phyloP scores from a whole-genome alignment of 1,284 basidiomycete genomes.

The Ganoderma sinense region DNA sequence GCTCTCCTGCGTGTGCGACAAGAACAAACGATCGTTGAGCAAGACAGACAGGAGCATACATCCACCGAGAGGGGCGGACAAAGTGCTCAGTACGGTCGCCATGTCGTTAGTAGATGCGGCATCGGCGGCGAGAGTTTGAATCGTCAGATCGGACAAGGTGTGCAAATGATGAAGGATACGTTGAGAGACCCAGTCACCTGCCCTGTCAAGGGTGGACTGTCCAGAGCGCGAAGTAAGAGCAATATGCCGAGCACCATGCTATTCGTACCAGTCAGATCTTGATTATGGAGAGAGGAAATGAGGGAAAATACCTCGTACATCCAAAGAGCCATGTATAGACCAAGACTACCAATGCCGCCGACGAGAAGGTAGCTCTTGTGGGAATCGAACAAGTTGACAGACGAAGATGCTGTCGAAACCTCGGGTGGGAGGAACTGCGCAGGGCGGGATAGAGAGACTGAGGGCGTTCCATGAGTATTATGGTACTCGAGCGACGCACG shows the following conservation, averaged over 20 bases:
- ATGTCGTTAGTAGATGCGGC: slow-evolving; percentile 36
- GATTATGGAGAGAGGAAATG: background rate
- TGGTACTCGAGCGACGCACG: background rate
- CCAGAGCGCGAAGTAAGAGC: slow-evolving; percentile 49
- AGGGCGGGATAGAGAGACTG: too few species aligned
- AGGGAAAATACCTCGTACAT: slow-evolving; percentile 45
- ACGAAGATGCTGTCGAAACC: background rate
- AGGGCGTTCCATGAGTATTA: background rate
- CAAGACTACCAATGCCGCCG: slow-evolving; percentile 34
- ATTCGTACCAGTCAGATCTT: background rate
- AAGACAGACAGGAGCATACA: slow-evolving; percentile 46
- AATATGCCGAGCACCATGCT: slow-evolving; percentile 48
- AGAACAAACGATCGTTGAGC: slow-evolving; percentile 43
- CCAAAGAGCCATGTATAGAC: slow-evolving; percentile 45
- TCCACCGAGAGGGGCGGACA: slow-evolving; percentile 41
- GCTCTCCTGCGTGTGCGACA: slow-evolving; percentile 38
- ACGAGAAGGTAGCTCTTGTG: slow-evolving; percentile 30
- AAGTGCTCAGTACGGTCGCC: slow-evolving; percentile 28
- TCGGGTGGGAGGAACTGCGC: background rate
- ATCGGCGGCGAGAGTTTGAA: slow-evolving; percentile 41
- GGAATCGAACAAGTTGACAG: slow-evolving; percentile 6
- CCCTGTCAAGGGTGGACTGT: slow-evolving; percentile 27
- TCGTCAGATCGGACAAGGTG: slow-evolving; percentile 36
- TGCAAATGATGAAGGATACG: slow-evolving; percentile 43
- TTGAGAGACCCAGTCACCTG: slow-evolving; percentile 32